Evolutionary conservation across 2,329 filamentous ascomycete genomes (phyloP).

Genomic region (Pseudogymnoascus sp.): DNA sequence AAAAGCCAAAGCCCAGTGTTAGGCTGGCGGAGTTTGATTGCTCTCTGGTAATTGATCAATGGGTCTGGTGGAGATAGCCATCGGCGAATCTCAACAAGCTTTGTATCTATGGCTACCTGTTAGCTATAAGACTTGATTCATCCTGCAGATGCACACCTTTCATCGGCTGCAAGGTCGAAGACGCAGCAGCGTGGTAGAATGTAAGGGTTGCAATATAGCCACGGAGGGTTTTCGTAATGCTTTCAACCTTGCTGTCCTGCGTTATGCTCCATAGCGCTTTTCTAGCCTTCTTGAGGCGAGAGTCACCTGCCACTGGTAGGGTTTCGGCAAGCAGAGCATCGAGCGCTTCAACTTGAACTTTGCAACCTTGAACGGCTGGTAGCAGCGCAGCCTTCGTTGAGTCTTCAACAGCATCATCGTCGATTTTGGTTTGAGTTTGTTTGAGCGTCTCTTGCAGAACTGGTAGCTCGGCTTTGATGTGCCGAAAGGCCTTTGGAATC

Average conservation of each 20-base stretch:
- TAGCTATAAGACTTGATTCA: neutral
- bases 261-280: conserved; percentile 11
- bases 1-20: conserved; percentile 33
- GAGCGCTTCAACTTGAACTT: conserved; percentile 10
- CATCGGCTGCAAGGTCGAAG: conserved; percentile 10
- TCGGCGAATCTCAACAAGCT: neutral
- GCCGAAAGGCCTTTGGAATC: conserved; percentile 5
- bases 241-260: conserved; percentile 9
- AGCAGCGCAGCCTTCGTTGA: conserved; percentile 5
- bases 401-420: neutral
- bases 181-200: conserved; percentile 11
- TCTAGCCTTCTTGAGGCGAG: neutral
- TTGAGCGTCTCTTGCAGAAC: conserved; percentile 6
- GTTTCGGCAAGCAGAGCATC: conserved; percentile 10
- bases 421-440: conserved; percentile 5
- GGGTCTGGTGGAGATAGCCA: conserved; percentile 33
- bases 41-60: conserved; percentile 29
- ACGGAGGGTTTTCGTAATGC: conserved; percentile 9
- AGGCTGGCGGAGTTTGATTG: conserved; percentile 26
- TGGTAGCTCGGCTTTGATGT: conserved; percentile 10
- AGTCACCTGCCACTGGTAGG: conserved; percentile 10
- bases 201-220: conserved; percentile 9
- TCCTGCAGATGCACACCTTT: neutral
- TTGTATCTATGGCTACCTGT: neutral
- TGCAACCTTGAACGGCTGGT: conserved; percentile 7